A percentile compares a stretch with the other conserved stretches of the same genome.
Conservation (phyloP, 2,329 filamentous ascomycete genomes). For the Colletotrichum eremochloae region DNA sequence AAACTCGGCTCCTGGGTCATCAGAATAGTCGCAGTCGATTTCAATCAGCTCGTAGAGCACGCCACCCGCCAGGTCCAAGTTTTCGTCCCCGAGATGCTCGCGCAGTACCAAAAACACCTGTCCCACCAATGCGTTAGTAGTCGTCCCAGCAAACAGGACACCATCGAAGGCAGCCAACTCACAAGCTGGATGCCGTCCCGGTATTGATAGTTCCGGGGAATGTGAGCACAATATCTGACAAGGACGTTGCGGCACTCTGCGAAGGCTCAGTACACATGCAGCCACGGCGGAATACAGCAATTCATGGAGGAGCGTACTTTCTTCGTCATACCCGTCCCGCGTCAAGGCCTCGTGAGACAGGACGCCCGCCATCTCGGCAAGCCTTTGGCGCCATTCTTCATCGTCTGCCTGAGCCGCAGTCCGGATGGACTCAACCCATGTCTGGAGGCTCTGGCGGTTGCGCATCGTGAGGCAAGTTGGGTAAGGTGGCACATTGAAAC, state of each 20-base stretch:
- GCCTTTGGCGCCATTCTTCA: constrained; percentile 24
- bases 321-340: constrained; percentile 36
- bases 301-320: constrained; percentile 21
- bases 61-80: constrained; percentile 58
- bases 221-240: constrained; percentile 58
- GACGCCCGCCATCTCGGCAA: constrained; percentile 7
- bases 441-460: constrained; percentile 30
- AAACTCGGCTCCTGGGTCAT: constrained; percentile 60
- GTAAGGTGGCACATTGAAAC: background rate
- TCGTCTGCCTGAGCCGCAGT: constrained; percentile 14
- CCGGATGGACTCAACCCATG: constrained; percentile 31
- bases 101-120: constrained; percentile 58
- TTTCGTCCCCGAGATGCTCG: constrained; percentile 60
- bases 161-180: constrained; percentile 27
- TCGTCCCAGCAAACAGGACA: background rate
- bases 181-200: constrained; percentile 59
- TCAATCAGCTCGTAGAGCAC: constrained; percentile 63
- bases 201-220: constrained; percentile 62
- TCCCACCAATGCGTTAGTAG: background rate
- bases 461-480: constrained; percentile 16
- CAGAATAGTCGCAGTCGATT: constrained; percentile 58
- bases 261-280: constrained; percentile 7
- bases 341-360: constrained; percentile 17
- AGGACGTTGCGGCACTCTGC: constrained; percentile 61
- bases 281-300: background rate